Base-by-base conservation (phyloP, 202 grass and related monocot species). In the Dendrocalamus latiflorus region DNA sequence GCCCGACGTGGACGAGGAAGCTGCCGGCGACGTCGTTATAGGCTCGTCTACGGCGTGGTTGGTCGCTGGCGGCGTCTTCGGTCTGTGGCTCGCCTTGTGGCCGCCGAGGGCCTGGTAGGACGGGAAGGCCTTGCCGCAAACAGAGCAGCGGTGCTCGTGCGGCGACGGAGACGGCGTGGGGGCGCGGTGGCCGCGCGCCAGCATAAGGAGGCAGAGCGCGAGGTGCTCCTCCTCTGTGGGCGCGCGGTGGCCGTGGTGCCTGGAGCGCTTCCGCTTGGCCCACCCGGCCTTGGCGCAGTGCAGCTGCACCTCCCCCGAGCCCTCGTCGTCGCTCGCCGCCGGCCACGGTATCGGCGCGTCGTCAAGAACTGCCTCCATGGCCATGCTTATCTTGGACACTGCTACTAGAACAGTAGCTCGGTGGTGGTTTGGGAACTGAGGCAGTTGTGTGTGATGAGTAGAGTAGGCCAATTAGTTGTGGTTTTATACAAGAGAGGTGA, bases 71-170 rank as follows among this genome's bases (percentile, higher is more conserved):
- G 68, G 20, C 20, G 39, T 47, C 69, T 71, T 80, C 5, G 57
- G 75, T 3, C 89, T 88, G 83, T 97, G 95, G 88, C 95, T 97
- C 4, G 95, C 75, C 88, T 94, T 97, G 92, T 97, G 95, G 1
- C 95, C 95, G 16, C 95, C 95, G 6, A 94, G 92, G 16, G 95
- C 95, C 78, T 97, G 95, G 88, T 93, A 93, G 0, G 95, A 86
- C 1, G 84, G 1, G 81, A 97, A 97, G 17, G 51, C 79, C 86
- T 94, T 97, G 51, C 95, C 88, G 80, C 94, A 97, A 25, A 97
- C 88, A 34, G 88, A 86, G 82, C 56, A 44, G 3, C 66, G 39
- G 79, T 97, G 85, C 18, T 86, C 84, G 14, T 33, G 62, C 30
- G 58, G 24, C 15, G 39, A n/a, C n/a, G n/a, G n/a, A n/a, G n/a